These are phyloP conservation scores for Prunus yedoensis DNA, from an alignment of 331 rosid species.

Conservation along the genomic window DNA sequence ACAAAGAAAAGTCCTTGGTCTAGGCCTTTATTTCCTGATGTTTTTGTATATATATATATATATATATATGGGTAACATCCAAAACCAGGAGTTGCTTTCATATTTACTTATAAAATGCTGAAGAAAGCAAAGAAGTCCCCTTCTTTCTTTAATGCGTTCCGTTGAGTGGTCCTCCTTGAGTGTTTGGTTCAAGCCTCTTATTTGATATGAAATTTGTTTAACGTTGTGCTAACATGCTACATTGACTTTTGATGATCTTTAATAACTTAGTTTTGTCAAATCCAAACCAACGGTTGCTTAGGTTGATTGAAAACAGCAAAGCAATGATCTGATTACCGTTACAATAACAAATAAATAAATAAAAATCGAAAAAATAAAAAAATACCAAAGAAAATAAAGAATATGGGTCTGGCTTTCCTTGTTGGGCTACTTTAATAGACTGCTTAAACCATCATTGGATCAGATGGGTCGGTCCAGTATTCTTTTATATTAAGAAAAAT, in stretches of 20 bases:
- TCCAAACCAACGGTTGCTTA: background rate
- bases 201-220: background rate
- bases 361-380: too few species aligned
- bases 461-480: background rate
- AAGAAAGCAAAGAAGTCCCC: background rate
- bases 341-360: too few species aligned
- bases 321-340: background rate
- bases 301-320: background rate
- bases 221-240: background rate
- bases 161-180: background rate
- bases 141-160: background rate
- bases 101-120: background rate
- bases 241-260: background rate
- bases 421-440: too few species aligned
- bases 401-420: too few species aligned
- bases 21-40: background rate
- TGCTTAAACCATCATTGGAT: too few species aligned
- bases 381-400: too few species aligned
- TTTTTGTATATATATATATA: background rate
- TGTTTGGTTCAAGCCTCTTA: background rate
- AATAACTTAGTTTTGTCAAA: background rate
- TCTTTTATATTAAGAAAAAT: background rate
- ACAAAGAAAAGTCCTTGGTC: background rate
- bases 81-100: background rate
- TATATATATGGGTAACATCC: background rate